Percentiles rank a stretch among this genome's conserved stretches.
These are phyloP conservation scores for Neurospora sp. DNA, from an alignment of 495 filamentous ascomycete species.

Conservation along the genomic window DNA sequence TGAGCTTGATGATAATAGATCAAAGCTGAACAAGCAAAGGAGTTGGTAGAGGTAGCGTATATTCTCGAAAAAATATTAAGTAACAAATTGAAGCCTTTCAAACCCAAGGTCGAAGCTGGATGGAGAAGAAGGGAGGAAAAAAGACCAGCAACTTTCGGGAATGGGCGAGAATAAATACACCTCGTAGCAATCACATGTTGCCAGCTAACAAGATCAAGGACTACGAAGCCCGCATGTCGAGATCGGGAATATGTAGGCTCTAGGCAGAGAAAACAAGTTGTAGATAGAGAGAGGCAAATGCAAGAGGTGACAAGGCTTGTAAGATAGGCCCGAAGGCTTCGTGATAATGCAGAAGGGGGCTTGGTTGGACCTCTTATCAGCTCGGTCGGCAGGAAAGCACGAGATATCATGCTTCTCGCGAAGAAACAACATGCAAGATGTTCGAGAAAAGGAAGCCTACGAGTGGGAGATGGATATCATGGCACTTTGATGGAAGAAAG, in stretches of 20 bases:
- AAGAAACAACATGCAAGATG: background rate
- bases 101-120: background rate
- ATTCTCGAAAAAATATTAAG: background rate
- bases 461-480: background rate
- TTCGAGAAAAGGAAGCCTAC: background rate
- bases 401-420: background rate
- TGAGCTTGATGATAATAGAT: background rate
- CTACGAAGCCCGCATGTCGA: background rate
- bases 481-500: background rate
- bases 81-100: background rate
- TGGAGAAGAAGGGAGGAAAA: background rate
- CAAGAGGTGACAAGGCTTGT: background rate
- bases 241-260: background rate
- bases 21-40: background rate
- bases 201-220: background rate
- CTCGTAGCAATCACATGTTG: background rate
- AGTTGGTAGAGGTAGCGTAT: background rate
- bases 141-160: background rate
- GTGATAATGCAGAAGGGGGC: background rate
- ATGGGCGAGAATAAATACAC: background rate
- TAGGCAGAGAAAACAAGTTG: background rate
- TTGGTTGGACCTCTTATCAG: background rate
- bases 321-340: background rate
- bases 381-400: background rate
- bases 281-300: background rate